phyloP scores from a whole-genome alignment of 2,329 filamentous ascomycete genomes.

The Cordyceps militaris region DNA sequence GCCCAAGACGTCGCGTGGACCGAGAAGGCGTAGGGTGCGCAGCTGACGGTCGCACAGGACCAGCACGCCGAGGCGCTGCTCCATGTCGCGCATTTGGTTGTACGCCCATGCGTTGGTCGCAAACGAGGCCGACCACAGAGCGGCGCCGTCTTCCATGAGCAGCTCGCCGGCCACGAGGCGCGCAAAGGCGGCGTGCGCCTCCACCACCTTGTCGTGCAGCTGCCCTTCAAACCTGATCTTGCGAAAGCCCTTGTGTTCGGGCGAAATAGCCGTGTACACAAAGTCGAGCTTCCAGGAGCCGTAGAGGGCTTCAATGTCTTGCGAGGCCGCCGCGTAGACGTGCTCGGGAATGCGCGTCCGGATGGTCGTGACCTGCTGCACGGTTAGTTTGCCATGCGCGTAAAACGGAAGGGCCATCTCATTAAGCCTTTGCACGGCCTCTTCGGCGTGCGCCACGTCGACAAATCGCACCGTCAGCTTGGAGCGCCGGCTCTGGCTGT shows the following conservation, averaged over 20 bases:
- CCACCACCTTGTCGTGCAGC: neutral
- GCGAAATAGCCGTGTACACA: neutral
- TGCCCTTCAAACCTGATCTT: slow-evolving; percentile 1
- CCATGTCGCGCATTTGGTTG: neutral
- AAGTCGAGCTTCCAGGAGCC: neutral
- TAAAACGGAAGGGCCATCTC: neutral
- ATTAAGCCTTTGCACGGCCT: neutral
- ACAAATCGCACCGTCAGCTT: slow-evolving; percentile 4
- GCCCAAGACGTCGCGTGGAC: neutral
- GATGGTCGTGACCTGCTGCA: slow-evolving; percentile 1
- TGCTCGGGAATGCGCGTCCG: neutral
- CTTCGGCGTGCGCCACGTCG: neutral
- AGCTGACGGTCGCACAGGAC: slow-evolving; percentile 1
- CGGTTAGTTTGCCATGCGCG: slow-evolving; percentile 2
- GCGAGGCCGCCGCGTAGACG: slow-evolving; percentile 1
- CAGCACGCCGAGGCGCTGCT: neutral
- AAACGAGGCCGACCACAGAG: slow-evolving; percentile 9
- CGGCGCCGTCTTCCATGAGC: neutral
- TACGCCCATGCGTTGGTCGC: slow-evolving; percentile 10
- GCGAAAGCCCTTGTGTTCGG: neutral
- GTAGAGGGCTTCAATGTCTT: slow-evolving; percentile 5
- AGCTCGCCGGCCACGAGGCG: neutral
- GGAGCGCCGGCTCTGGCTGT: neutral
- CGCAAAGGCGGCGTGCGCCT: neutral
- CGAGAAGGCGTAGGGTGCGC: neutral